Evolutionary conservation across 441 rosid species (phyloP).

Genomic region (Erodium texanum): DNA sequence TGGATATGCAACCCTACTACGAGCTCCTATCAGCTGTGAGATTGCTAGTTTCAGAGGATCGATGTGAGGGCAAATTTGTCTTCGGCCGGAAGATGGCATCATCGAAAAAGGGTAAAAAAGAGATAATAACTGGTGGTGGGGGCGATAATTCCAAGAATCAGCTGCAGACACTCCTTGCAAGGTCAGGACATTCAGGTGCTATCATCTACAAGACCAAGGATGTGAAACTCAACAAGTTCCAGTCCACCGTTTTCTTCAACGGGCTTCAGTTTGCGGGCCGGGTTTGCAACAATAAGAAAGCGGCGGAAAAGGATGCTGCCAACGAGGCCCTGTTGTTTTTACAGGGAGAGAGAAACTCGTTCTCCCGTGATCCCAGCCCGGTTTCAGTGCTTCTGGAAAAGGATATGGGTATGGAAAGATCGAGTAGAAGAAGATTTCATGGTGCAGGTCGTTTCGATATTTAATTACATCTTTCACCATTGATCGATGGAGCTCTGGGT

Average conservation of each 20-base stretch:
- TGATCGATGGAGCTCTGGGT: no score
- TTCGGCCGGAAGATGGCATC: conserved; percentile 67
- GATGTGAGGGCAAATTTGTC: conserved; percentile 89
- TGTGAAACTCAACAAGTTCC: conserved; percentile 77
- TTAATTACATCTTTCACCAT: no score
- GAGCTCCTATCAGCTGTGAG: conserved; percentile 81
- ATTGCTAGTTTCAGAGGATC: conserved; percentile 83
- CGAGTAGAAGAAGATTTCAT: neutral
- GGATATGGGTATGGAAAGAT: neutral
- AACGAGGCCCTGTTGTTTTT: conserved; percentile 90
- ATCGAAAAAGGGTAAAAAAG: conserved; percentile 64
- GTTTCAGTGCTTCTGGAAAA: neutral
- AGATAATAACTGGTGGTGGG: neutral
- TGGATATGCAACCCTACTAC: conserved; percentile 47
- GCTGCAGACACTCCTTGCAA: conserved; percentile 81
- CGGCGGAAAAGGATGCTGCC: conserved; percentile 94
- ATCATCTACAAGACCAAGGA: conserved; percentile 86
- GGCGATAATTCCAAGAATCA: conserved; percentile 59
- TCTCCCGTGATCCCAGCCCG: neutral
- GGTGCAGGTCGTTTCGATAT: neutral
- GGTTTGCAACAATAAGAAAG: conserved; percentile 79
- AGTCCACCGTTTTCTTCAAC: conserved; percentile 85
- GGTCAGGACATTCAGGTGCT: conserved; percentile 93
- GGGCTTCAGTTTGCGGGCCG: conserved; percentile 96
- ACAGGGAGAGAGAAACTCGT: neutral